Evolutionary conservation across 2,329 filamentous ascomycete species (phyloP).

Genomic region (Mycosphaerella arachidis): DNA sequence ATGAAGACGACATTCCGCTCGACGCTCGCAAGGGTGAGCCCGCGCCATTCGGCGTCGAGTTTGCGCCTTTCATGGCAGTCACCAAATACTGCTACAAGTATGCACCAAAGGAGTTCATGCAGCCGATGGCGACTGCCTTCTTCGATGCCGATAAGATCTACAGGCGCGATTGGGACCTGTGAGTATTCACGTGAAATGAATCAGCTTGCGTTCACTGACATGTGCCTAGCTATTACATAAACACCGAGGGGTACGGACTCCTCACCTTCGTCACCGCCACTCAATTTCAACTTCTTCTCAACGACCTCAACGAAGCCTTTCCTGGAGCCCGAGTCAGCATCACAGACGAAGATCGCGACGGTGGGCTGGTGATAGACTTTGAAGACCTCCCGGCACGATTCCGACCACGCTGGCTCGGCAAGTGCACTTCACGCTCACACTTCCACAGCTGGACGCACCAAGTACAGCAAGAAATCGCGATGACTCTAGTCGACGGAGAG

Average conservation of each 20-base stretch:
- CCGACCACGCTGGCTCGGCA: constrained; percentile 64
- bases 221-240: constrained; percentile 27
- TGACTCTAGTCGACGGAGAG: constrained; percentile 23
- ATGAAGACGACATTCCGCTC: constrained; percentile 13
- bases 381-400: constrained; percentile 59
- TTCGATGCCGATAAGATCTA: constrained; percentile 58
- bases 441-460: constrained; percentile 35
- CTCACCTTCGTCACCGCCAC: constrained; percentile 62
- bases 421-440: constrained; percentile 45
- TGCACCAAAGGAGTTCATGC: constrained; percentile 44
- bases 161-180: constrained; percentile 70
- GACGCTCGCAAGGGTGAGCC: constrained; percentile 32
- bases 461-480: constrained; percentile 22
- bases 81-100: constrained; percentile 57
- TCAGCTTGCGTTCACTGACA: neutral
- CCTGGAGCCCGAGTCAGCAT: constrained; percentile 54
- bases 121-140: constrained; percentile 51
- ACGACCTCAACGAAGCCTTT: constrained; percentile 56
- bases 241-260: constrained; percentile 42
- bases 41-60: constrained; percentile 31
- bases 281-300: constrained; percentile 63
- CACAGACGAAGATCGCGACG: constrained; percentile 48
- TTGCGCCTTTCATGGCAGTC: constrained; percentile 46
- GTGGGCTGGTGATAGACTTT: constrained; percentile 61
- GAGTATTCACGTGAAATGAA: constrained; percentile 37